These are phyloP conservation scores for Tylopilus sp. DNA, from an alignment of 768 basidiomycete species.

Conservation along the genomic window DNA sequence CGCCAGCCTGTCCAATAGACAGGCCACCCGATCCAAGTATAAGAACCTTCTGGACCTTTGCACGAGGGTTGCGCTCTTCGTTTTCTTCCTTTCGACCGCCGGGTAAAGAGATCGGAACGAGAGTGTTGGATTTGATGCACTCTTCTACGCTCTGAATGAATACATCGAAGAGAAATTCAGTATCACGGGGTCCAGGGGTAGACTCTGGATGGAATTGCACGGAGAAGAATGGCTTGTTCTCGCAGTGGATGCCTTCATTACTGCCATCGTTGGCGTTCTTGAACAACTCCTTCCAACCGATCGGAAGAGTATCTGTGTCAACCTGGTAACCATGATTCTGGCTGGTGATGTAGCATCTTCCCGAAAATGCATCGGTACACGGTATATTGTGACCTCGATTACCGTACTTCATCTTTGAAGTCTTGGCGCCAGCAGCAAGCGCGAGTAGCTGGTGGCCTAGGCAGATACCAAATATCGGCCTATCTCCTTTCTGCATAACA, in stretches of 20 bases:
- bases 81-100: constrained; percentile 84
- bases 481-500: constrained; percentile 68
- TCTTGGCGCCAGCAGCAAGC: constrained; percentile 88
- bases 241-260: constrained; percentile 96
- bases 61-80: constrained; percentile 64
- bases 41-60: constrained; percentile 87
- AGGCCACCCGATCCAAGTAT: constrained; percentile 97
- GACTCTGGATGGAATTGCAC: constrained; percentile 99
- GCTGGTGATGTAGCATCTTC: constrained; percentile 97
- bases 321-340: constrained; percentile 99
- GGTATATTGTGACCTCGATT: constrained; percentile 99
- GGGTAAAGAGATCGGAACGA: constrained; percentile 63
- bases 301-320: constrained; percentile 70
- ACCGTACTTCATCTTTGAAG: constrained; percentile 99
- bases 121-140: constrained; percentile 54
- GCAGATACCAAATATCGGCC: constrained; percentile 97
- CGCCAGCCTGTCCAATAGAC: constrained; percentile 98
- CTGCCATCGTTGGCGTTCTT: constrained; percentile 95
- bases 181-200: constrained; percentile 94
- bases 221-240: constrained; percentile 93
- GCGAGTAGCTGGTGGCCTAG: constrained; percentile 97
- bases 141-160: constrained; percentile 88
- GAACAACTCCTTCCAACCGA: constrained; percentile 93
- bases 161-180: constrained; percentile 97
- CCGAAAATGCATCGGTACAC: constrained; percentile 89